Evolutionary conservation across 352 stramenopile species (phyloP).

Genomic region (Lagenidium giganteum): DNA sequence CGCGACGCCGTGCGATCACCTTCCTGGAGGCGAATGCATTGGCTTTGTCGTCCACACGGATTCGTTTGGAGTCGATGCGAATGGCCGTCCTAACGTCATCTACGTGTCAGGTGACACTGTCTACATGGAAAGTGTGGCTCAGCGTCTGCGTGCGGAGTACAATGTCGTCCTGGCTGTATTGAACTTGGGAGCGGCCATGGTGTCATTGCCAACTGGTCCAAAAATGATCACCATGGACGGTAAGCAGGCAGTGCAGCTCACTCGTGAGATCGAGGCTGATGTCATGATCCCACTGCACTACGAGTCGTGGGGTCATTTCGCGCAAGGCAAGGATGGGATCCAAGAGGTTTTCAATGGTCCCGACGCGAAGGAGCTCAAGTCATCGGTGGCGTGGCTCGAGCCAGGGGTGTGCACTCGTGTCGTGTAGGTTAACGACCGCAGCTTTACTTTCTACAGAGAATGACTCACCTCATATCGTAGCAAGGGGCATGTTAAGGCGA

Average conservation of each 20-base stretch:
- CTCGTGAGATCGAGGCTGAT: conserved; percentile 18
- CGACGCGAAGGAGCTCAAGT: no score
- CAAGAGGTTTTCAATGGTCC: conserved; percentile 1
- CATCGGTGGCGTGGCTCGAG: no score
- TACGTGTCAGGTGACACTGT: conserved; percentile 35
- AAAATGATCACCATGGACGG: conserved; percentile 28
- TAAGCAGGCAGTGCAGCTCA: conserved; percentile 16
- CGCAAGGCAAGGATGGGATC: not conserved
- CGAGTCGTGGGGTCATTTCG: conserved; percentile 39
- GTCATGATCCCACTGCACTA: conserved; percentile 36
- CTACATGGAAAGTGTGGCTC: conserved; percentile 22
- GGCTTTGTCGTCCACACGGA: conserved; percentile 31
- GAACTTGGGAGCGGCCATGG: conserved; percentile 26
- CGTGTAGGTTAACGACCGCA: no score
- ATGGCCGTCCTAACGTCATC: conserved; percentile 28
- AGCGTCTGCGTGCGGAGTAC: conserved; percentile 20
- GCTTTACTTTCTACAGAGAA: no score
- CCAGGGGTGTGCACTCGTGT: no score
- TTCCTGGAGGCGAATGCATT: conserved; percentile 24
- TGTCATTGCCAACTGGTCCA: conserved; percentile 3
- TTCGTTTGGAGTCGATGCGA: conserved; percentile 18
- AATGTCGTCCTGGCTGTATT: conserved; percentile 28
- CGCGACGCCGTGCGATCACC: conserved; percentile 28
- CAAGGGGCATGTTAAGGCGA: no score
- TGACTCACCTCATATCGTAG: no score